Conservation (phyloP, 768 basidiomycete genomes). For the Rubroboletus pulcherrimus region DNA sequence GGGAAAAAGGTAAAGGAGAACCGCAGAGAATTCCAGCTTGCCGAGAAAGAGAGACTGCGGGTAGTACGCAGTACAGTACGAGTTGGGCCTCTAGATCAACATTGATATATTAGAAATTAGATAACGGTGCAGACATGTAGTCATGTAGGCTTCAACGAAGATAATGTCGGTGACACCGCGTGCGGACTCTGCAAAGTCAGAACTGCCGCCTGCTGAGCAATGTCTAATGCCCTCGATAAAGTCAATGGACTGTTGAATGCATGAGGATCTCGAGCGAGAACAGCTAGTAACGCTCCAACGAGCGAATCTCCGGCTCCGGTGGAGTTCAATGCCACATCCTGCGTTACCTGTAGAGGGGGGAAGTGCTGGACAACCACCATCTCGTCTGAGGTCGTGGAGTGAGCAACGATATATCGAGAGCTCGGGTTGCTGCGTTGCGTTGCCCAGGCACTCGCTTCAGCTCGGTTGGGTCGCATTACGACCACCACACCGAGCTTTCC, state of each 20-base stretch:
- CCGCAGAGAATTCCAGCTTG: conserved; percentile 32
- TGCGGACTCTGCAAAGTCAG: conserved; percentile 53
- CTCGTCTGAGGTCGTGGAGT: conserved; percentile 41
- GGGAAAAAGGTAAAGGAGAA: conserved; percentile 47
- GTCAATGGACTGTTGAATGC: conserved; percentile 44
- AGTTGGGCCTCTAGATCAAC: conserved; percentile 51
- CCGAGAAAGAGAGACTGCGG: conserved; percentile 49
- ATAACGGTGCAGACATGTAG: not conserved
- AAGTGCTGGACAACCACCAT: conserved; percentile 71
- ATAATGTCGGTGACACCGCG: conserved; percentile 67
- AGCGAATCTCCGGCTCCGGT: conserved; percentile 94
- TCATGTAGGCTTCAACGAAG: conserved; percentile 21
- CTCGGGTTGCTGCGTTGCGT: conserved; percentile 43
- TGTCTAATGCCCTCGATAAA: conserved; percentile 43
- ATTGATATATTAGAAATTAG: conserved; percentile 7
- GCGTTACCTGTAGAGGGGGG: conserved; percentile 47
- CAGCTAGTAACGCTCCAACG: conserved; percentile 78
- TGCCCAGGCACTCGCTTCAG: conserved; percentile 47
- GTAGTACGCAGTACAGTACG: conserved; percentile 51
- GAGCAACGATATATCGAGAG: conserved; percentile 50
- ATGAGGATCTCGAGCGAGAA: conserved; percentile 43
- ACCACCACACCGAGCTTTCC: conserved; percentile 66
- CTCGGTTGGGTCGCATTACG: conserved; percentile 50
- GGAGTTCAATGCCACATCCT: conserved; percentile 52
- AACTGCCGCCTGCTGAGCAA: conserved; percentile 64